phyloP scores from a whole-genome alignment of 345 rosid genomes.

The Mercurialis annua region DNA sequence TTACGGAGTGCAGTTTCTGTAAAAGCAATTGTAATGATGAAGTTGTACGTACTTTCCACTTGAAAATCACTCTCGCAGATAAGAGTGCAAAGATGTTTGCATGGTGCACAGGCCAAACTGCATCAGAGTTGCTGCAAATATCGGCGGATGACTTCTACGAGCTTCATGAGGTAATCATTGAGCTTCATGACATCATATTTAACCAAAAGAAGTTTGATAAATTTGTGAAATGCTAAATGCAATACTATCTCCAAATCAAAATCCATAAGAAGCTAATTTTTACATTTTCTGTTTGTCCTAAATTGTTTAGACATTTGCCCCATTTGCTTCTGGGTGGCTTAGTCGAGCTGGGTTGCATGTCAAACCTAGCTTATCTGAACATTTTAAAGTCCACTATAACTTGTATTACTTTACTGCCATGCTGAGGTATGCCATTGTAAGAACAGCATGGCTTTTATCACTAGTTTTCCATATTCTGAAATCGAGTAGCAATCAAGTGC shows the following conservation, averaged over 20 bases:
- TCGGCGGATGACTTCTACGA: slow-evolving; percentile 79
- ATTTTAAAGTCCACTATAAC: neutral
- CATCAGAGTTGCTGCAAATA: slow-evolving; percentile 80
- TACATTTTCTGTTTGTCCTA: neutral
- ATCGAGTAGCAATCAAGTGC: neutral
- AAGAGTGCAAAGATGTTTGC: slow-evolving; percentile 51
- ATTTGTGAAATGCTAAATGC: neutral
- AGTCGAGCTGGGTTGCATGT: no score
- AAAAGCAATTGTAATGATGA: slow-evolving; percentile 38
- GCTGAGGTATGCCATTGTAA: neutral
- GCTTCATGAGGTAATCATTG: slow-evolving; percentile 66
- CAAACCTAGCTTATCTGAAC: neutral
- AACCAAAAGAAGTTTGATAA: neutral
- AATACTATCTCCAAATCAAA: neutral
- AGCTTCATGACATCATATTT: neutral
- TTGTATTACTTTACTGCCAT: neutral
- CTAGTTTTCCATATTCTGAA: neutral
- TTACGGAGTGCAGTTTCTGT: slow-evolving; percentile 67
- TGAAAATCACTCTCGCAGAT: slow-evolving; percentile 70
- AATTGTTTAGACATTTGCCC: neutral
- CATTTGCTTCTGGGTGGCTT: neutral
- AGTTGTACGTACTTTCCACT: slow-evolving; percentile 54
- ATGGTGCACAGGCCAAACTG: slow-evolving; percentile 85
- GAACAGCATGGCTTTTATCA: neutral
- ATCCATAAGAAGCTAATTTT: neutral